phyloP scores from a whole-genome alignment of 2,329 filamentous ascomycete species.

The Penicillium carneum region DNA sequence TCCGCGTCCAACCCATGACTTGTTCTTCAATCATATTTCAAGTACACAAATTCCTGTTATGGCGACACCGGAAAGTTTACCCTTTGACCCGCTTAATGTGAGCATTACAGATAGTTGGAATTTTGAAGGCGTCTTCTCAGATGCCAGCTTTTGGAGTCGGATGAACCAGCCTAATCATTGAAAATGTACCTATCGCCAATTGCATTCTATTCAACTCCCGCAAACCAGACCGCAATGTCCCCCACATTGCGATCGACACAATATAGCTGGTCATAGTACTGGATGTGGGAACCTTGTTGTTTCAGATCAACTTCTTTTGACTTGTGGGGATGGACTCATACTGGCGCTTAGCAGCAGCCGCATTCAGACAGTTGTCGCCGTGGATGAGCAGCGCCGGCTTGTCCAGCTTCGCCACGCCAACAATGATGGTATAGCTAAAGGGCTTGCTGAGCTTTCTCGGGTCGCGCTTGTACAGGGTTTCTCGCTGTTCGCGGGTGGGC shows the following conservation, averaged over 20 bases:
- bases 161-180: constrained; percentile 25
- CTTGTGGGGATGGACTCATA: constrained; percentile 18
- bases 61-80: constrained; percentile 1
- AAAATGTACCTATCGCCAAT: constrained; percentile 5
- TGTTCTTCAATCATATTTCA: constrained; percentile 27
- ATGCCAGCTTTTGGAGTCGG: constrained; percentile 30
- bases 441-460: constrained; percentile 37
- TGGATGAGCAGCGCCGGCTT: constrained; percentile 43
- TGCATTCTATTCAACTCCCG: constrained; percentile 21
- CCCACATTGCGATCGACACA: constrained; percentile 40
- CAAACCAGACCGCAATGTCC: constrained; percentile 39
- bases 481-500: constrained; percentile 41
- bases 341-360: constrained; percentile 33
- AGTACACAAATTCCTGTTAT: constrained; percentile 3
- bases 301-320: constrained; percentile 42
- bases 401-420: constrained; percentile 39
- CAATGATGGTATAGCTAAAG: constrained; percentile 41
- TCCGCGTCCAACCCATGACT: constrained; percentile 27
- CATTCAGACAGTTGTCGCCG: constrained; percentile 44
- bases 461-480: constrained; percentile 37
- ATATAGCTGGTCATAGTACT: constrained; percentile 41
- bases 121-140: constrained; percentile 24
- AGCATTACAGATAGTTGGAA: constrained; percentile 8
- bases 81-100: constrained; percentile 12
- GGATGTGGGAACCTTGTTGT: constrained; percentile 42